Base-by-base conservation (phyloP, 2,329 filamentous ascomycete species). In the Exutisphaerella laricina region DNA sequence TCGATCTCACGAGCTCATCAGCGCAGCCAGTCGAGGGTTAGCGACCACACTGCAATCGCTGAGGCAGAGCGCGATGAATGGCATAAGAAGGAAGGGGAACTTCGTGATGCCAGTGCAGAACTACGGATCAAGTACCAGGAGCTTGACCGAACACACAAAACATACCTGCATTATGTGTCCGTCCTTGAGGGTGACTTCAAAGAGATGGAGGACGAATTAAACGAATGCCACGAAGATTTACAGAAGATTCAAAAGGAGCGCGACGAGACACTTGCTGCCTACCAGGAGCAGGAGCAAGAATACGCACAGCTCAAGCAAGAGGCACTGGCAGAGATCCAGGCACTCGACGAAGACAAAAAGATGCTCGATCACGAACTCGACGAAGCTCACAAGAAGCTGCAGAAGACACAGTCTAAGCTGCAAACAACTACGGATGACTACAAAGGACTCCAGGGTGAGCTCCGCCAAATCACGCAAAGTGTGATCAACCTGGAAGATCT, bases 41-140 rank as follows among this genome's bases (percentile, higher is more conserved):
- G 87, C 60, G 81, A 78, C 43, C 74, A 72, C 39, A 84, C 82
- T 1, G 74, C 80, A 16, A 71, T 74, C n/a, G 84, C 84, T 69
- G 89, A 96, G 48, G 73, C 78, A 3, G 89, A 90, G 56, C 82
- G 87, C 1, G 90, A 97, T 51, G 85, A 89, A 39, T 74, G 90
- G 23, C 92, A 98, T 65, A 84, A 81, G 52, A 86, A 84, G 58
- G 80, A 94, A 59, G 85, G 86, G 3, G 79, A 88, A 48, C 71
- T 94, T 30, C 82, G 92, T 4, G 92, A 98, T 65, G 84, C 87
- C 56, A 77, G 94, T 39, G 94, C 88, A 31, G 80, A 86, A 56
- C 74, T 90, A 32, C 92, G 90, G 58, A 74, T 98, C 40, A 83
- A 89, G 48, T 95, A 94, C 55, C 89, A 96, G 61, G 85, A 94